Base-by-base conservation (phyloP, 352 stramenopile species). In the Globisporangium lucens region DNA sequence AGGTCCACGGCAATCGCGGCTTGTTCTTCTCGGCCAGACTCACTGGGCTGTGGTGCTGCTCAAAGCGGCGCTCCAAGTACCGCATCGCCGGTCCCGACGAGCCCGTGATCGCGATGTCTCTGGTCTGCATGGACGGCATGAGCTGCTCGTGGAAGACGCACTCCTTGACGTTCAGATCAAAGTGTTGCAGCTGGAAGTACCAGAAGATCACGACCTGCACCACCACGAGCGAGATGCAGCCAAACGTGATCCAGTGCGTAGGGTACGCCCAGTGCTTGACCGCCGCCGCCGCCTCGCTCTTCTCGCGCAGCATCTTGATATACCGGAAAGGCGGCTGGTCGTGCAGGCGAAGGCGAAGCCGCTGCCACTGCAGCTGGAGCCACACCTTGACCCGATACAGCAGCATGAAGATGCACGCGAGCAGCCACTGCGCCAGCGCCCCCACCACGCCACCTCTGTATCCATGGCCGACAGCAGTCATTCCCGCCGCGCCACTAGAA, bases 261-360 rank as follows among this genome's bases (percentile, higher is more conserved):
- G 83, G 80, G 61, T 89, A 91, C 61, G 75, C 79, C 73, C 78
- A 91, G 61, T 87, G 75, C 61, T 89, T 89, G 41, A 83, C 73
- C 20, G 78, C 69, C 33, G 74, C 63, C 2, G 60, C 55, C 33
- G 61, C 61, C 2, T 65, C 61, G 67, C 29, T 62, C 56, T 22
- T 29, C 41, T 61, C 53, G 22, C 63, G 63, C 20, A 68, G 38
- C 53, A 57, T 27, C n/a, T 36, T 27, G 53, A 68, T 49, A 27
- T 57, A 68, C 24, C 56, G 56, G 67, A 66, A 66, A 10, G 62
- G 60, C 30, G 70, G 65, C 20, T 69, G 53, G 30, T 63, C 65
- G 61, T 59, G 65, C 57, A 78, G 66, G 38, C 77, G 75, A 33
- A 75, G 56, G 55, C 69, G 78, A 36, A 75, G 55, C 66, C 73